Conservation (phyloP, 176 grass and related monocot species). For the Areca catechu region DNA sequence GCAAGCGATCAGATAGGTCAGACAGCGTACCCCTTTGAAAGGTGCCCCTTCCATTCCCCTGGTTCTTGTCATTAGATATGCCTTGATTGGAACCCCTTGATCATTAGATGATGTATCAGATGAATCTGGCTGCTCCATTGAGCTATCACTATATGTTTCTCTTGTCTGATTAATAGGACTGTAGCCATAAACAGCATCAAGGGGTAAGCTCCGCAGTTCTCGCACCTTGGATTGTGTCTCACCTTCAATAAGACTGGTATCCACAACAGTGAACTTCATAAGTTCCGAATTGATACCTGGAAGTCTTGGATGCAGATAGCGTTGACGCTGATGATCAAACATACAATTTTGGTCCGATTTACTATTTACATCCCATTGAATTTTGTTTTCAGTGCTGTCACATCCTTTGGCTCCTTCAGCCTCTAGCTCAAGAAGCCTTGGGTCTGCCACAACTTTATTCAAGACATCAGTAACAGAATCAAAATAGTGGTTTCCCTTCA, state of each 20-base stretch:
- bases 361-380: slow-evolving; percentile 16
- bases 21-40: no score
- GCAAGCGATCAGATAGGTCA: no score
- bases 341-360: slow-evolving; percentile 26
- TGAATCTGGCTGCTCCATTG: no score
- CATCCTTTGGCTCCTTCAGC: slow-evolving; percentile 26
- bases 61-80: no score
- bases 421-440: slow-evolving; percentile 61
- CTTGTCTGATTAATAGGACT: no score
- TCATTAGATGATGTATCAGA: no score
- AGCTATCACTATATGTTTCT: no score
- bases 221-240: slow-evolving; percentile 46
- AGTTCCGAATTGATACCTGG: slow-evolving; percentile 32
- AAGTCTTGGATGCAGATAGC: slow-evolving; percentile 15
- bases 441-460: slow-evolving; percentile 57
- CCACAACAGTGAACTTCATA: slow-evolving; percentile 82
- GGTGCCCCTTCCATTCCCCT: no score
- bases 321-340: slow-evolving; percentile 23
- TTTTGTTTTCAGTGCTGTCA: slow-evolving; percentile 16
- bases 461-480: slow-evolving; percentile 87
- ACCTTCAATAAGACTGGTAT: slow-evolving; percentile 70
- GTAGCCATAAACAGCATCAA: slow-evolving; percentile 20
- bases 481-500: slow-evolving; percentile 82
- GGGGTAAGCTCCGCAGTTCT: slow-evolving; percentile 63
- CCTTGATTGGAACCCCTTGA: no score